phyloP scores from a whole-genome alignment of 148 eudicot species.

The Silene latifolia region DNA sequence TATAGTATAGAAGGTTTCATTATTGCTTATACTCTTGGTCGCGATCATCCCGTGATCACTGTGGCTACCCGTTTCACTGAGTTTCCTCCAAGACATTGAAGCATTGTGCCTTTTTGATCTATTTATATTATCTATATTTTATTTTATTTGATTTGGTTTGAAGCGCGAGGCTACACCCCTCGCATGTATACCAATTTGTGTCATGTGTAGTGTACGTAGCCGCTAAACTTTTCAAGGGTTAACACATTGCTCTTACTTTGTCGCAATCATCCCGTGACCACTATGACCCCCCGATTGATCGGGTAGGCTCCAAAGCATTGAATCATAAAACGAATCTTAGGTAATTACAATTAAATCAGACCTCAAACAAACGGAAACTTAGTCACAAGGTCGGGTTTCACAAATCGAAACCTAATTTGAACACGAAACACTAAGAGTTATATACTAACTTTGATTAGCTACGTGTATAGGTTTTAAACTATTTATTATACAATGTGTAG shows the following conservation, averaged over 20 bases:
- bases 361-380: not conserved
- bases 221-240: no score
- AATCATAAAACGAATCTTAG: not conserved
- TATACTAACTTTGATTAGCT: not conserved
- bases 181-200: not conserved
- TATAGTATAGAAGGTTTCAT: not conserved
- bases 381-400: not conserved
- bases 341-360: not conserved
- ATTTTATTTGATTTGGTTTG: not conserved
- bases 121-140: not conserved
- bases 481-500: no score
- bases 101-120: not conserved
- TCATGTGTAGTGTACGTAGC: not conserved
- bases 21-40: slow-evolving; percentile 4
- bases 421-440: not conserved
- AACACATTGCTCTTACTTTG: not conserved
- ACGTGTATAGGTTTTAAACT: not conserved
- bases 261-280: no score
- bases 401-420: not conserved
- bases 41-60: not conserved
- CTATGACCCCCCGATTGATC: no score
- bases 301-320: not conserved
- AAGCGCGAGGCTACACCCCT: not conserved
- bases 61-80: not conserved
- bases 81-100: not conserved